A percentile compares a stretch with the other conserved stretches of the same genome.
These are phyloP conservation scores for Aschersonia sp. DNA, from an alignment of 2,329 filamentous ascomycete species.

Conservation along the genomic window DNA sequence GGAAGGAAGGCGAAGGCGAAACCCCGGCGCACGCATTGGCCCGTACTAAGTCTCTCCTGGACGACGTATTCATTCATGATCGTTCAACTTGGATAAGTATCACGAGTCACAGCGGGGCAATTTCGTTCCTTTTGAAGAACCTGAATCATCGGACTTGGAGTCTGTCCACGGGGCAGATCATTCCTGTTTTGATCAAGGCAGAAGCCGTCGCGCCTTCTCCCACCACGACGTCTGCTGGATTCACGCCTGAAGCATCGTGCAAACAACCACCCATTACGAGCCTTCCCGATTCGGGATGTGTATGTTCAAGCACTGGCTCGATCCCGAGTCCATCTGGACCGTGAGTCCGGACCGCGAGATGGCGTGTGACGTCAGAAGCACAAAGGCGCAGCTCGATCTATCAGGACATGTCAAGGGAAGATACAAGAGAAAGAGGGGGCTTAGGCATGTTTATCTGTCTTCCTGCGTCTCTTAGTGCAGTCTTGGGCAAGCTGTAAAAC, in stretches of 20 bases:
- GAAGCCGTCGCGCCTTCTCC: slow-evolving; percentile 22
- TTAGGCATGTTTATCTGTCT: no score
- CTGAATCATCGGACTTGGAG: slow-evolving; percentile 46
- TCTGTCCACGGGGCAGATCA: slow-evolving; percentile 51
- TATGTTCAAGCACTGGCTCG: slow-evolving; percentile 16
- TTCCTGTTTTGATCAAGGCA: slow-evolving; percentile 52
- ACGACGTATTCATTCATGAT: slow-evolving; percentile 41
- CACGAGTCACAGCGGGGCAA: slow-evolving; percentile 46
- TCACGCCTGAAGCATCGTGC: slow-evolving; percentile 27
- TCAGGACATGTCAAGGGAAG: no score
- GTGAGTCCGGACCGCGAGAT: no score
- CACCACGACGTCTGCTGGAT: slow-evolving; percentile 18
- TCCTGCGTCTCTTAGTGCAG: no score
- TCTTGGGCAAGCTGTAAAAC: no score
- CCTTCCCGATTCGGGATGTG: slow-evolving; percentile 23
- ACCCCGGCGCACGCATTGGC: slow-evolving; percentile 31
- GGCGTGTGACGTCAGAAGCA: no score
- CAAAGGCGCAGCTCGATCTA: no score
- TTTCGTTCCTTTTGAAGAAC: slow-evolving; percentile 34
- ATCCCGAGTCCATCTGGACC: slow-evolving; percentile 1
- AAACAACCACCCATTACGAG: slow-evolving; percentile 28
- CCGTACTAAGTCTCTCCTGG: slow-evolving; percentile 33
- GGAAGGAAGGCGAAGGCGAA: slow-evolving; percentile 26
- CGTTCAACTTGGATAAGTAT: slow-evolving; percentile 40
- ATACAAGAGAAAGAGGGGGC: no score